Evolutionary conservation across 148 eudicot genomes (phyloP).

Genomic region (Silene uniflora): DNA sequence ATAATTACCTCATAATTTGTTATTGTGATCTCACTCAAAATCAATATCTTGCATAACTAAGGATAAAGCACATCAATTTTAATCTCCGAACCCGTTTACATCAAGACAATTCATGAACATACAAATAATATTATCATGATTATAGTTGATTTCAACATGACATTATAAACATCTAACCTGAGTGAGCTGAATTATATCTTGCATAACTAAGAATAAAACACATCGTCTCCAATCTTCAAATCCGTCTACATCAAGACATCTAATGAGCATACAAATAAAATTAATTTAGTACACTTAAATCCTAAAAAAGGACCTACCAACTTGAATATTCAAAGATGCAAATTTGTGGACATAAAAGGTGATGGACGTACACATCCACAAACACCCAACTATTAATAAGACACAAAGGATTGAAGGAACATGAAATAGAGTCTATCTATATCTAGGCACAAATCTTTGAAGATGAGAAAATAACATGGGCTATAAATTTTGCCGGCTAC

Average conservation of each 20-base stretch:
- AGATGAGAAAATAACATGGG: slow-evolving; percentile 34
- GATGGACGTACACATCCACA: slow-evolving; percentile 19
- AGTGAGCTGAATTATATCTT: no score
- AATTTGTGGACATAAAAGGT: slow-evolving; percentile 17
- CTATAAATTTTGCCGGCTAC: slow-evolving; percentile 23
- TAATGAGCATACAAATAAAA: neutral
- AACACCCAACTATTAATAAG: slow-evolving; percentile 8
- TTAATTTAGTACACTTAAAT: neutral
- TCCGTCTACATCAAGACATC: no score
- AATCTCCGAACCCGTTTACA: neutral
- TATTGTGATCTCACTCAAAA: no score
- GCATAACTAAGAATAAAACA: no score
- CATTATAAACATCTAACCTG: no score
- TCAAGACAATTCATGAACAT: neutral
- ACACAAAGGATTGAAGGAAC: slow-evolving; percentile 11
- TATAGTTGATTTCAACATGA: no score
- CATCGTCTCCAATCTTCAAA: no score
- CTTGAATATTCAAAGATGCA: slow-evolving; percentile 7
- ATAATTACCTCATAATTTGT: no score
- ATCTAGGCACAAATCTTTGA: slow-evolving; percentile 20
- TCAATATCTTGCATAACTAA: no score
- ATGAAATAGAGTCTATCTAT: slow-evolving; percentile 19
- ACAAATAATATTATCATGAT: no score
- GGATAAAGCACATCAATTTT: neutral
- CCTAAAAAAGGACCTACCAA: slow-evolving; percentile 2